Evolutionary conservation across 2,329 filamentous ascomycete species (phyloP).

Genomic region (Myriangium duriaei): DNA sequence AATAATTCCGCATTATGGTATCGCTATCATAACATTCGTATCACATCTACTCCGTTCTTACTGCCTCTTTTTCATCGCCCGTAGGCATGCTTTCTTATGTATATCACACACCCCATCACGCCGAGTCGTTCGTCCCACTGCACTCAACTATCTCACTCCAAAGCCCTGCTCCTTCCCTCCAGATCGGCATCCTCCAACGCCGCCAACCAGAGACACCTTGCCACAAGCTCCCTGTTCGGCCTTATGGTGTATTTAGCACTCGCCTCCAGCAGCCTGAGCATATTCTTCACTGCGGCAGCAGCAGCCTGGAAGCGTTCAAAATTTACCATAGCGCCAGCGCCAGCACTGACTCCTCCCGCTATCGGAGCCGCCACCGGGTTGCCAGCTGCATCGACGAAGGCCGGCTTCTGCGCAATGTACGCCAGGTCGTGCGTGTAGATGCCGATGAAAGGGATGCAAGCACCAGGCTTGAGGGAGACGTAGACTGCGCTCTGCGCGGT

Average conservation of each 20-base stretch:
- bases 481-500: constrained; percentile 5
- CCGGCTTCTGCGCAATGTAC: constrained; percentile 68
- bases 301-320: constrained; percentile 71
- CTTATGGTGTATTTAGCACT: constrained; percentile 63
- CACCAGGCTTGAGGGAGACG: constrained; percentile 38
- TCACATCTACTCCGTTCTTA: too few relatives aligned
- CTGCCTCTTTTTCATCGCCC: too few relatives aligned
- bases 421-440: constrained; percentile 73
- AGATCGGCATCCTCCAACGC: constrained; percentile 68
- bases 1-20: too few relatives aligned
- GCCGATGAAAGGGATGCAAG: constrained; percentile 63
- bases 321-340: constrained; percentile 59
- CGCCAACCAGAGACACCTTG: constrained; percentile 75
- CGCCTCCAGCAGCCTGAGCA: constrained; percentile 66
- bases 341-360: constrained; percentile 14
- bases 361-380: neutral
- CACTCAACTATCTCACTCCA: too few relatives aligned
- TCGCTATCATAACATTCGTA: too few relatives aligned
- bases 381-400: constrained; percentile 47
- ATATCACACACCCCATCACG: too few relatives aligned
- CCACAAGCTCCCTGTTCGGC: constrained; percentile 63
- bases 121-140: too few relatives aligned
- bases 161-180: constrained; percentile 18
- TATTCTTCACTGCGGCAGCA: constrained; percentile 65
- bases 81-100: too few relatives aligned